A percentile compares a stretch with the other conserved stretches of the same genome.
Evolutionary conservation across 805 yeast genomes (phyloP).

Genomic region (Ogataea paraovalis): DNA sequence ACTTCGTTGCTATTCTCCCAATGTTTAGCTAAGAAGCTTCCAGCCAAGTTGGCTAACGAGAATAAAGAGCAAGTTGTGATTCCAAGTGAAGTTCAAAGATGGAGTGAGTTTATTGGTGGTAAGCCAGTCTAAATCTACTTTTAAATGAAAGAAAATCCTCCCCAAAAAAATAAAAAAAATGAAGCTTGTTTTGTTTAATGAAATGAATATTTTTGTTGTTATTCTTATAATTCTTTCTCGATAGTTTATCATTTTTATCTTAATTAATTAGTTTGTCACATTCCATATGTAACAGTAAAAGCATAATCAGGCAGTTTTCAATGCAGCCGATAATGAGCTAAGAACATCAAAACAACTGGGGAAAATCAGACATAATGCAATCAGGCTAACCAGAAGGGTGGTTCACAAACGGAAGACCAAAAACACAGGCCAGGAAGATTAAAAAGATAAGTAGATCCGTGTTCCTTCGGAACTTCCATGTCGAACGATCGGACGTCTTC

Average conservation of each 20-base stretch:
- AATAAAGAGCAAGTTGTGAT: slow-evolving; percentile 43
- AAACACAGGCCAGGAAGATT: too few species aligned
- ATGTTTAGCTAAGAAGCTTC: slow-evolving; percentile 71
- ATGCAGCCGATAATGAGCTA: too few species aligned
- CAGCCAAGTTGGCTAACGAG: slow-evolving; percentile 46
- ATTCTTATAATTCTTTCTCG: not conserved
- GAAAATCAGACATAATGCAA: too few species aligned
- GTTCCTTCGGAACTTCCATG: too few species aligned
- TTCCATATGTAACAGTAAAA: not conserved
- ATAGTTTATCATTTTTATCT: not conserved
- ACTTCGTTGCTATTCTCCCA: slow-evolving; percentile 84
- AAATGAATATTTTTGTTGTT: not conserved
- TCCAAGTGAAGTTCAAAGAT: slow-evolving; percentile 85
- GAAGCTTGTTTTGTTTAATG: not conserved
- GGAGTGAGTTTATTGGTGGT: slow-evolving; percentile 97
- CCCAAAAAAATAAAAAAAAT: not conserved
- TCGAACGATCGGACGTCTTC: too few species aligned
- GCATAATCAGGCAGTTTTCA: too few species aligned
- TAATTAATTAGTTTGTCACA: not conserved
- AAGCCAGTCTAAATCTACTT: slow-evolving; percentile 59
- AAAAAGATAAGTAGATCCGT: too few species aligned
- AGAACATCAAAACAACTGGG: too few species aligned
- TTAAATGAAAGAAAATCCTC: not conserved
- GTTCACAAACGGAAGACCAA: too few species aligned
- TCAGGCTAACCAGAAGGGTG: too few species aligned